Evolutionary conservation across 441 rosid species (phyloP).

Genomic region (Euphorbia schlechtendalii): DNA sequence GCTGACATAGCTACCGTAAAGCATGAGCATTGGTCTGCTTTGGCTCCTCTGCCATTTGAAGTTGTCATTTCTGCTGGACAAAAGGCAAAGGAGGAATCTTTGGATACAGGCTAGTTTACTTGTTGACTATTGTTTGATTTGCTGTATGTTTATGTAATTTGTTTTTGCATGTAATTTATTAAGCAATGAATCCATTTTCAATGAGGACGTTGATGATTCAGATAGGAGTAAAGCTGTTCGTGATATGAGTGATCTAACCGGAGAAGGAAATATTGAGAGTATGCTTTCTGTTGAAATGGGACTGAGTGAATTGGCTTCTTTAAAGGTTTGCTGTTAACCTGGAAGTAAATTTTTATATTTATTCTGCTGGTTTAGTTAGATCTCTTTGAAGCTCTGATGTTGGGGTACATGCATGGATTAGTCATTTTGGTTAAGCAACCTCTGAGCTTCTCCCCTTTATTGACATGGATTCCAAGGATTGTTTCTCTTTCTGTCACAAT

Average conservation of each 20-base stretch:
- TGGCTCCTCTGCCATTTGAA: constrained; percentile 97
- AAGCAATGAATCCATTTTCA: constrained; percentile 14
- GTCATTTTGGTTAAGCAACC: too few relatives aligned
- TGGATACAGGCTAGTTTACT: constrained; percentile 52
- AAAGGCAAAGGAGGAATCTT: constrained; percentile 76
- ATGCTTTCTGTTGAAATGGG: constrained; percentile 97
- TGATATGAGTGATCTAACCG: constrained; percentile 63
- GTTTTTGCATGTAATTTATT: constrained; percentile 11
- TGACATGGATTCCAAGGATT: background rate
- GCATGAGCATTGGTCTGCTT: constrained; percentile 87
- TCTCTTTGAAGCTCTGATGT: background rate
- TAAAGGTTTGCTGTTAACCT: constrained; percentile 52
- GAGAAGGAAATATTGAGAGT: constrained; percentile 97
- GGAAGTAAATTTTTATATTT: constrained; percentile 2
- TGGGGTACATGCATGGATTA: background rate
- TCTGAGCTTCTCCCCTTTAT: background rate
- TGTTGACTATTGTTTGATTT: constrained; percentile 10
- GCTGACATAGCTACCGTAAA: constrained; percentile 71
- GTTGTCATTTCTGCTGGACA: constrained; percentile 92
- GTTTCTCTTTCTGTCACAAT: background rate
- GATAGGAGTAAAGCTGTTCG: constrained; percentile 47
- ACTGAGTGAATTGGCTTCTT: constrained; percentile 74
- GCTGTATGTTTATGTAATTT: constrained; percentile 9
- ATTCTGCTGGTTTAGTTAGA: constrained; percentile 1
- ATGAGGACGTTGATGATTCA: constrained; percentile 43